Evolutionary conservation across 805 yeast species (phyloP).

Genomic region (Pichia kluyveri): DNA sequence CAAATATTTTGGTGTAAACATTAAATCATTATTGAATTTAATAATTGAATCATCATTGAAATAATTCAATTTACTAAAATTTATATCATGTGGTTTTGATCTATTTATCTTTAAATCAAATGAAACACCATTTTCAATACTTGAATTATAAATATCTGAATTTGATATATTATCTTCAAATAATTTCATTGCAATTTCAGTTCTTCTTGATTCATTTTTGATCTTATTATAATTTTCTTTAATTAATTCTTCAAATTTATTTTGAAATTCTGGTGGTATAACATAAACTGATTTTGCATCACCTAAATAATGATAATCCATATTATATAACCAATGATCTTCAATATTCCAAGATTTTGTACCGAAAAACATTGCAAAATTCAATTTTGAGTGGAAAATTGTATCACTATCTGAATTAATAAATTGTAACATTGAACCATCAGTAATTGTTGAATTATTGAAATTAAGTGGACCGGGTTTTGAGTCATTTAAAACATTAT

Average conservation of each 20-base stretch:
- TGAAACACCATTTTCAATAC: slow-evolving; percentile 18
- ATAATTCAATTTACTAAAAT: slow-evolving; percentile 22
- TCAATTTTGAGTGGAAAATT: slow-evolving; percentile 34
- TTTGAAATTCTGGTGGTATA: slow-evolving; percentile 47
- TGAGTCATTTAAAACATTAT: slow-evolving; percentile 5
- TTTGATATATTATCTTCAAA: slow-evolving; percentile 8
- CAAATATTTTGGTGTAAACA: slow-evolving; percentile 43
- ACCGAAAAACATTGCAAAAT: slow-evolving; percentile 46
- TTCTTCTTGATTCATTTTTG: slow-evolving; percentile 6
- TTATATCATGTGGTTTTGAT: slow-evolving; percentile 21
- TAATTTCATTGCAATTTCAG: neutral
- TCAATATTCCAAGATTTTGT: slow-evolving; percentile 50
- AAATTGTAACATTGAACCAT: slow-evolving; percentile 40
- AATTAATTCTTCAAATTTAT: slow-evolving; percentile 40
- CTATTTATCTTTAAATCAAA: slow-evolving; percentile 15
- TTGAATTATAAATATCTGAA: slow-evolving; percentile 13
- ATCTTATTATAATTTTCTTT: slow-evolving; percentile 1
- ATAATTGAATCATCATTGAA: slow-evolving; percentile 6
- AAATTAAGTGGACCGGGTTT: slow-evolving; percentile 45
- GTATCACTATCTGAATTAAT: slow-evolving; percentile 35
- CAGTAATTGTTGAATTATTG: slow-evolving; percentile 41
- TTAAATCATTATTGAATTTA: slow-evolving; percentile 32
- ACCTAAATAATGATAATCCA: slow-evolving; percentile 50
- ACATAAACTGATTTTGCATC: slow-evolving; percentile 51
- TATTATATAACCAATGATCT: slow-evolving; percentile 48